Evolutionary conservation across 345 rosid species (phyloP), one percentile per base, ranked within the genome.

Genomic region (Gossypium mustelinum): DNA sequence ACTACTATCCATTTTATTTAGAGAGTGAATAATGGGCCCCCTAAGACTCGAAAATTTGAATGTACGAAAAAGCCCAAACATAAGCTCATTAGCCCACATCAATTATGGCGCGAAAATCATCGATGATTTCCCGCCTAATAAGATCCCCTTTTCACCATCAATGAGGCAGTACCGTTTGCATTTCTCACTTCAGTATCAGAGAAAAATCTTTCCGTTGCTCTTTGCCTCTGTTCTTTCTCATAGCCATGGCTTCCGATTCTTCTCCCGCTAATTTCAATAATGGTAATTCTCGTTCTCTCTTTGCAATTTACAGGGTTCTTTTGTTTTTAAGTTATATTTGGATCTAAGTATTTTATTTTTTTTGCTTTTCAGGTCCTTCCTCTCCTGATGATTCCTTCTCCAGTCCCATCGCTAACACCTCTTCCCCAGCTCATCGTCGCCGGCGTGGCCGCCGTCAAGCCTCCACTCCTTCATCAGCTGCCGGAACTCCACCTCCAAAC

Each of bases 201-300:
- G 7, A 2, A 9, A 43, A 41, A 0, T 9, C 61, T 65, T 24
- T 3, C 34, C 2, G 18, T 6, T 73, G 10, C 68, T 16, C n/a
- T 71, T 73, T 78, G 56, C 75, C 59, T 17, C 69, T 44, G 78
- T 63, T 74, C 68, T 57, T 62, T 67, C 76, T 17, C 81, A 12
- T 78, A 75, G 55, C 79, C 71, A 90, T 95, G 98, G 90, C 92
- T 57, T 89, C 96, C 78, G 89, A 88, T 29, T 87, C 94, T 7
- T 83, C 89, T 77, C 89, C 88, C 6, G 71, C 77, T 27, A 80
- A 77, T 72, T 73, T 80, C 78, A 83, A 73, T 80, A 76, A 67
- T 55, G 89, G 92, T 86, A 80, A 17, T 45, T 57, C 18, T 2
- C 24, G 18, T n/a, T 4, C 69, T 66, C 27, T 25, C 9, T 68